Percentiles rank a stretch among this genome's conserved stretches.
Conservation (phyloP, 805 yeast genomes). For the Lipomyces chichibuensis region DNA sequence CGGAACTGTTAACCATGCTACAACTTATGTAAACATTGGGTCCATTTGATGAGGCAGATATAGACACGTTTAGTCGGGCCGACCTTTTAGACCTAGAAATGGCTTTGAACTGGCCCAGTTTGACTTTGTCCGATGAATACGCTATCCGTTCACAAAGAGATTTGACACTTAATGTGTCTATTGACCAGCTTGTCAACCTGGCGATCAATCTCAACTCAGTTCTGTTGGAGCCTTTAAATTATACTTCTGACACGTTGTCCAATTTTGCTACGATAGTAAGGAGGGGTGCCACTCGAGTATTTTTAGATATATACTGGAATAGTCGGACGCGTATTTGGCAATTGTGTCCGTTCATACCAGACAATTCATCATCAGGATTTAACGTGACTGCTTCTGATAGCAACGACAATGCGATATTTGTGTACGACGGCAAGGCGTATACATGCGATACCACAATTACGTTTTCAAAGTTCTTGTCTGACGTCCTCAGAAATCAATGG, state of each 20-base stretch:
- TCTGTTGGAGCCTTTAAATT: conserved; percentile 43
- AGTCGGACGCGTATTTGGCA: conserved; percentile 51
- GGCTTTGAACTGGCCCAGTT: conserved; percentile 20
- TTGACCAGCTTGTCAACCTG: conserved; percentile 43
- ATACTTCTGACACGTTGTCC: conserved; percentile 39
- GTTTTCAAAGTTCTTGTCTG: conserved; percentile 13
- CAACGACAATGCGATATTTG: conserved; percentile 2
- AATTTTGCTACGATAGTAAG: conserved; percentile 39
- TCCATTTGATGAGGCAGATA: not conserved
- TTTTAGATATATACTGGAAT: conserved; percentile 59
- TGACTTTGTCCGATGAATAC: conserved; percentile 9
- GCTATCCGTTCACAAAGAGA: conserved; percentile 44
- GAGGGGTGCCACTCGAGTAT: conserved; percentile 46
- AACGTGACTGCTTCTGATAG: conserved; percentile 2
- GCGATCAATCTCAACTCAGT: conserved; percentile 44
- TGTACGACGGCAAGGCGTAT: conserved; percentile 1
- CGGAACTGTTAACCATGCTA: not conserved
- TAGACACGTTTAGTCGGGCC: not conserved
- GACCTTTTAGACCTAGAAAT: not conserved
- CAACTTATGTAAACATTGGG: not conserved
- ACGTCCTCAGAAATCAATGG: conserved; percentile 19
- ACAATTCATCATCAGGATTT: conserved; percentile 5
- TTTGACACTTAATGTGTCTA: conserved; percentile 41
- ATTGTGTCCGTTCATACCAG: conserved; percentile 52
- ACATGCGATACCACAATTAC: conserved; percentile 19